Percentiles rank a stretch among this genome's conserved stretches.
Evolutionary conservation across 2,329 filamentous ascomycete genomes (phyloP).

Genomic region (Thelonectria discophora): DNA sequence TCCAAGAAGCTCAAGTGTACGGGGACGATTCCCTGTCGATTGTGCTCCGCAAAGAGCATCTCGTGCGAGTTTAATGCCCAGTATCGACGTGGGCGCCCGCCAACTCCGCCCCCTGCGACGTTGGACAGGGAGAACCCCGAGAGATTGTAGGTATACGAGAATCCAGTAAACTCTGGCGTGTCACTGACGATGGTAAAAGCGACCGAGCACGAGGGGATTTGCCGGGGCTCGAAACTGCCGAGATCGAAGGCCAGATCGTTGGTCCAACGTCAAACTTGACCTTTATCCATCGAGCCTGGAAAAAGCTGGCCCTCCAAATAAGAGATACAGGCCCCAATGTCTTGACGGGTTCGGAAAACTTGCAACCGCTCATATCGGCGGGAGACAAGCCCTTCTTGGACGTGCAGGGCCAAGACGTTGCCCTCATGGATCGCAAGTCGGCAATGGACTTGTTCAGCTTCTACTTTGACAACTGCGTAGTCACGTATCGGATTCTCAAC

Average conservation of each 20-base stretch:
- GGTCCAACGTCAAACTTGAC: constrained; percentile 64
- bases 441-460: constrained; percentile 44
- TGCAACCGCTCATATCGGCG: constrained; percentile 40
- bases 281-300: constrained; percentile 64
- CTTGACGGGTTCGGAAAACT: constrained; percentile 32
- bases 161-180: too few relatives aligned
- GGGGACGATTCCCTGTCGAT: constrained; percentile 48
- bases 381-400: constrained; percentile 44
- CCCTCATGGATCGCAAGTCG: constrained; percentile 30
- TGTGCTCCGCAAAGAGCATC: constrained; percentile 42
- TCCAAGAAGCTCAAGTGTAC: constrained; percentile 50
- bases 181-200: too few relatives aligned
- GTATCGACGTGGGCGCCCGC: constrained; percentile 49
- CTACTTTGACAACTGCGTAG: constrained; percentile 68
- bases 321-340: constrained; percentile 39
- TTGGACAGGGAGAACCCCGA: not conserved
- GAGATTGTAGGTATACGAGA: too few relatives aligned
- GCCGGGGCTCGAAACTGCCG: constrained; percentile 44
- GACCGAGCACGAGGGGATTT: constrained; percentile 34
- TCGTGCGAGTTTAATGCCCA: constrained; percentile 48
- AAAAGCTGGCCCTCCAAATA: constrained; percentile 48
- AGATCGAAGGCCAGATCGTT: constrained; percentile 63
- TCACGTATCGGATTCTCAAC: constrained; percentile 67
- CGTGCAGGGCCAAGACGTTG: constrained; percentile 14
- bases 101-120: constrained; percentile 44